Base-by-base conservation (phyloP, 129 eudicot species). In the Tanacetum coccineum region DNA sequence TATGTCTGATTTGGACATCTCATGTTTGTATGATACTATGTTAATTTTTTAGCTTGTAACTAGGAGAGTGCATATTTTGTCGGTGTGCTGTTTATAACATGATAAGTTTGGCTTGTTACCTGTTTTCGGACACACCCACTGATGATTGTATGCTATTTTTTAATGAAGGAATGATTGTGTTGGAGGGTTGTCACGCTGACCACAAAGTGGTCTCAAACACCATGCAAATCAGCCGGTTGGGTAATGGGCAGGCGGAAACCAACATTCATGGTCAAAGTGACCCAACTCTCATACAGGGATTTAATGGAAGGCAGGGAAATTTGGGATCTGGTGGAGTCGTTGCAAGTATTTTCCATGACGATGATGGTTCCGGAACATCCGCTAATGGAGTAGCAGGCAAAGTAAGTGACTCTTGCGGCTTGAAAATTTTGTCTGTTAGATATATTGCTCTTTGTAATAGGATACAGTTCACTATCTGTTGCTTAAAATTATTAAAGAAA, bases 111-210 rank as follows among this genome's bases (percentile, higher is more conserved):
- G 5, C 46, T 13, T 59, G 46, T 5, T 13, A 15, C 9, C 10
- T 13, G 5, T 59, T 13, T 25, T 13, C 14, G 19, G 20, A 59
- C 19, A 59, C 12, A 32, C 4, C 30, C 45, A 59, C 64, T 32
- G 64, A 32, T n/a, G 49, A 3, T 39, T 61, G 14, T 13, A 61
- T 32, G 32, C 66, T n/a, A n/a, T n/a, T n/a, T n/a, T n/a, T 61
- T 61, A 61, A 36, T 61, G 48, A 61, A 61, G 49, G 66, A 61
- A 61, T 61, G 66, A 61, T 61, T 13, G 66, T 61, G 49, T 61
- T 61, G 66, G 66, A 61, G 66, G 66, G 49, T 61, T 58, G 63
- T 58, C 63, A 58, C 44, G 3, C 19, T 21, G 63, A 58, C 39
- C 63, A 28, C 30, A 61, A 61, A 18, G 14, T n/a, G 25, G 66